These are phyloP conservation scores for Penicillium sumatraense DNA, from an alignment of 2,329 filamentous ascomycete genomes.

Conservation along the genomic window DNA sequence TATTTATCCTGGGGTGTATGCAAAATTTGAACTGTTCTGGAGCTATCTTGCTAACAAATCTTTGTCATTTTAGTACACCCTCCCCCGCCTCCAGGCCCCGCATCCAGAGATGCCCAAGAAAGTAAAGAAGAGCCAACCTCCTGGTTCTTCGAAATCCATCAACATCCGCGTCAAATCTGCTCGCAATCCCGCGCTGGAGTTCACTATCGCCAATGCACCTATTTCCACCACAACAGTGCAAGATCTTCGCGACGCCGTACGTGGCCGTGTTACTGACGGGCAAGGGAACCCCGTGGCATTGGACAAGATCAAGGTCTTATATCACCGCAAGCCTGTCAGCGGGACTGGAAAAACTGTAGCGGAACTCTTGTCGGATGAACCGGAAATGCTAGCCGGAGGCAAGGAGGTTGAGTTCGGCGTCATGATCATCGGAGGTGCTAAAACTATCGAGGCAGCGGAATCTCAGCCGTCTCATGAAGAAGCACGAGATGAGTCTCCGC, in stretches of 20 bases:
- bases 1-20: too few relatives aligned
- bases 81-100: constrained; percentile 51
- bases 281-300: constrained; percentile 42
- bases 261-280: constrained; percentile 61
- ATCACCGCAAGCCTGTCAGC: constrained; percentile 81
- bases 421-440: constrained; percentile 81
- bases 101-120: constrained; percentile 52
- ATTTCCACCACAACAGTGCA: constrained; percentile 73
- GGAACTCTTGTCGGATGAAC: constrained; percentile 68
- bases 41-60: neutral
- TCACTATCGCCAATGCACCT: constrained; percentile 65
- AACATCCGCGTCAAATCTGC: constrained; percentile 56
- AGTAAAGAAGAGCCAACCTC: constrained; percentile 34
- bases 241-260: constrained; percentile 75
- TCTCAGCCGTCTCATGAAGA: constrained; percentile 34
- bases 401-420: constrained; percentile 74
- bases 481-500: constrained; percentile 28
- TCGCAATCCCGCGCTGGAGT: constrained; percentile 72
- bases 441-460: constrained; percentile 44
- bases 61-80: constrained; percentile 43
- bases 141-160: constrained; percentile 47
- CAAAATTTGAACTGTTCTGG: too few relatives aligned
- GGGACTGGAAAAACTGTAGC: constrained; percentile 77
- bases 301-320: constrained; percentile 84
- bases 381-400: constrained; percentile 44